Evolutionary conservation across 75 land plant genomes (phyloP).

Genomic region (Picea glauca): DNA sequence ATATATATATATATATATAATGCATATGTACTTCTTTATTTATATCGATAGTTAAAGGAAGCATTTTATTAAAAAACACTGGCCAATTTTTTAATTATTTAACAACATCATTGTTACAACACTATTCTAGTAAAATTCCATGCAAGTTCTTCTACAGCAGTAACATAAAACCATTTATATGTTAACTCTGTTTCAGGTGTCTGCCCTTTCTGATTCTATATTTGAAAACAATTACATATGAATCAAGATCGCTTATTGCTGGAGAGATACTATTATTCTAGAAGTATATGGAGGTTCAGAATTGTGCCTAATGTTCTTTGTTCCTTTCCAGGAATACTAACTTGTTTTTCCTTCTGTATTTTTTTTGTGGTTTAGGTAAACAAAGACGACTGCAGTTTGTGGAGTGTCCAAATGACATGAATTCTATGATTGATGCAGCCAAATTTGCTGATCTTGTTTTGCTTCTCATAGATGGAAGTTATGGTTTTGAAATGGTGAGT

Average conservation of each 20-base stretch:
- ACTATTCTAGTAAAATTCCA: too few species aligned
- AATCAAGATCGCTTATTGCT: background rate
- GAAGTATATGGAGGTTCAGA: too few species aligned
- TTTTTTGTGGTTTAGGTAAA: constrained; percentile 56
- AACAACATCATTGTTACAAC: too few species aligned
- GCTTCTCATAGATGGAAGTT: constrained; percentile 97
- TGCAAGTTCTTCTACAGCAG: background rate
- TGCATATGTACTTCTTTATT: too few species aligned
- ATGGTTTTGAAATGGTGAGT: constrained; percentile 99
- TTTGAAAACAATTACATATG: too few species aligned
- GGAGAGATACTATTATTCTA: background rate
- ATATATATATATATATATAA: too few species aligned
- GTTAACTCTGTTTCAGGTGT: background rate
- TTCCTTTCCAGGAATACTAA: background rate
- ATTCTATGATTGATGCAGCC: constrained; percentile 99
- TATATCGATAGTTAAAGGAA: too few species aligned
- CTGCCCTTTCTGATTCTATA: background rate
- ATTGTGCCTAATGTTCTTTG: too few species aligned
- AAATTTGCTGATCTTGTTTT: constrained; percentile 94
- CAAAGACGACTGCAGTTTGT: constrained; percentile 89
- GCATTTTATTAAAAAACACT: too few species aligned
- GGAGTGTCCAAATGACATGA: constrained; percentile 98
- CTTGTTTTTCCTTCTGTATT: background rate
- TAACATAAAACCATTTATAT: background rate
- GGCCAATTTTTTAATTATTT: too few species aligned